Base-by-base conservation (phyloP, 2,329 filamentous ascomycete species). In the Zymoseptoria brevis region DNA sequence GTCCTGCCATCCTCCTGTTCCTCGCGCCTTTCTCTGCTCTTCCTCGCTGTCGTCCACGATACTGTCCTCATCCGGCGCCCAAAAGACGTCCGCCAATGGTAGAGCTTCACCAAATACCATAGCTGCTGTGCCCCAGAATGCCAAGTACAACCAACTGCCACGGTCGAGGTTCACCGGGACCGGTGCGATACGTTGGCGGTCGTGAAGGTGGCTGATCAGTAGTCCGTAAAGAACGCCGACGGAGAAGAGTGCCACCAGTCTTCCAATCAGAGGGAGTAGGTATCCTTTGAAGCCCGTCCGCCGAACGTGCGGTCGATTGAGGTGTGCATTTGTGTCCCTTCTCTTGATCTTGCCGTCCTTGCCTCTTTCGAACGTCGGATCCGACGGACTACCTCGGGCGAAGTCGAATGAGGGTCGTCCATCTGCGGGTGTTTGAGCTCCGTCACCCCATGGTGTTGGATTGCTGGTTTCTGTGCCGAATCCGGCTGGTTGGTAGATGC, bases 171-270 rank as follows among this genome's bases (percentile, higher is more conserved):
- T 80, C 53, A 87, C 77, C 57, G 83, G 80, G 35, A 90, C 81
- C 0, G 85, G 82, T 0, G 83, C 81, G 54, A 90, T 77, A 52
- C 81, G 79, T 63, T 85, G 80, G 55, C 85, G 83, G 62, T 87
- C 84, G 67, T 93, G 90, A 51, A 97, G 77, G 70, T 90, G 86
- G 19, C 87, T 86, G 48, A 96, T 87, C 49, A 96, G 79, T 1
- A 88, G 77, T 1, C 93, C 93, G 73, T 96, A 97, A 16, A 87
- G 83, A 56, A 93, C 80, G 0, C 94, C 94, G 45, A 96, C 85
- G 0, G 81, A 75, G 69, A 94, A 94, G 8, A 97, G 80, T 2
- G 94, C 75, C 0, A 62, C 13, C n/a, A 59, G 60, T 29, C 68
- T 64, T 9, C 60, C 68, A 2, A 68, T 24, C 16, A 68, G 73